Percentiles rank a stretch among this genome's conserved stretches.
Conservation (phyloP, 1,284 basidiomycete species). For the Exobasidium cylindrosporum region DNA sequence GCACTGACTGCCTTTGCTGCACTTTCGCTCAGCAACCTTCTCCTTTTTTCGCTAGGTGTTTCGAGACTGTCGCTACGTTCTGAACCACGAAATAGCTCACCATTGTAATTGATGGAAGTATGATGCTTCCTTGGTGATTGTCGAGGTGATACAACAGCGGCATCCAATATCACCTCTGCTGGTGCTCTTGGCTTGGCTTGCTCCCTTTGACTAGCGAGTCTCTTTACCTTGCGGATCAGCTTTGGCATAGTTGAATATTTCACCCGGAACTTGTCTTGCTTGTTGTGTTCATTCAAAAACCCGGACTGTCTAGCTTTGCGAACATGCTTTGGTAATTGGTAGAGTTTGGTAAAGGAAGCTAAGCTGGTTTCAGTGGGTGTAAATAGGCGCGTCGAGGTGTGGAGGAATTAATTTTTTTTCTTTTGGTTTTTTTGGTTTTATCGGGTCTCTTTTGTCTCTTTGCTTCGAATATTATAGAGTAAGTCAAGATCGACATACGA, state of each 20-base stretch:
- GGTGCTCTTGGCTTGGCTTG: background rate
- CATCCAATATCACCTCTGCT: background rate
- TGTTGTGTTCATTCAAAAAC: too few species aligned
- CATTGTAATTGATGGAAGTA: slow-evolving; percentile 9
- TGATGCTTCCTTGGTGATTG: background rate
- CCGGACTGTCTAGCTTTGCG: too few species aligned
- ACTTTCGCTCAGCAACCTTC: slow-evolving; percentile 5
- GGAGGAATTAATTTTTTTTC: too few species aligned
- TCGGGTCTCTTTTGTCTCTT: background rate
- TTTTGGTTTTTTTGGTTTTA: background rate
- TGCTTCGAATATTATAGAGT: too few species aligned
- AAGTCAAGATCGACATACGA: too few species aligned
- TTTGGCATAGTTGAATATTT: too few species aligned
- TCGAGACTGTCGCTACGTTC: background rate
- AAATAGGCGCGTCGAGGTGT: too few species aligned
- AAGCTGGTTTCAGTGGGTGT: too few species aligned
- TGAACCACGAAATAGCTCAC: background rate
- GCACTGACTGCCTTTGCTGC: slow-evolving; percentile 10
- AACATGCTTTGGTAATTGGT: too few species aligned
- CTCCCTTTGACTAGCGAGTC: background rate
- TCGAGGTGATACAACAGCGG: background rate
- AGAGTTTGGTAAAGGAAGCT: too few species aligned
- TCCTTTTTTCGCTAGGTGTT: slow-evolving; percentile 8
- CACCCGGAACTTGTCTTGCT: too few species aligned
- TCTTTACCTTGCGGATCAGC: background rate